Conservation (phyloP, 2,329 filamentous ascomycete genomes). For the Fusarium coffeatum region DNA sequence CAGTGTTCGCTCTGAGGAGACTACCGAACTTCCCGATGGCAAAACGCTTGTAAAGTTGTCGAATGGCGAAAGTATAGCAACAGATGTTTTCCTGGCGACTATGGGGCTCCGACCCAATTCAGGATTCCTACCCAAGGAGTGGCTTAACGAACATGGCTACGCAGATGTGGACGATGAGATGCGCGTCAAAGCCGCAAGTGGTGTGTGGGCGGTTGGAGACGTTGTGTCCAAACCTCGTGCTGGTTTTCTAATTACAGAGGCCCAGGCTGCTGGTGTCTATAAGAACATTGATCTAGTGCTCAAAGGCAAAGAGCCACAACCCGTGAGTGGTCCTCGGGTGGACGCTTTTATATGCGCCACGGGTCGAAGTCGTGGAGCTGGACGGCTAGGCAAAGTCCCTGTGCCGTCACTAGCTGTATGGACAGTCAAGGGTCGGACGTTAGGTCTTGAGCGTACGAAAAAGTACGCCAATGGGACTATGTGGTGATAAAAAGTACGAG, state of each 20-base stretch:
- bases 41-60: constrained; percentile 62
- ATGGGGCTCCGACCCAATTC: constrained; percentile 67
- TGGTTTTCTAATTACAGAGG: constrained; percentile 70
- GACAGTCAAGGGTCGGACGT: constrained; percentile 63
- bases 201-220: constrained; percentile 67
- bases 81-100: constrained; percentile 68
- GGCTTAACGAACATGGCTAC: constrained; percentile 59
- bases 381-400: constrained; percentile 60
- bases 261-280: constrained; percentile 64
- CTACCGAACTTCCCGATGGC: constrained; percentile 53
- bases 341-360: constrained; percentile 62
- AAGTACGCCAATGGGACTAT: constrained; percentile 62
- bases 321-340: constrained; percentile 60
- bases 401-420: constrained; percentile 65
- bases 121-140: constrained; percentile 59
- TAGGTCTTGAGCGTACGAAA: constrained; percentile 58
- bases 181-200: constrained; percentile 57
- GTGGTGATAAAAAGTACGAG: constrained; percentile 47
- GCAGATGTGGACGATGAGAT: constrained; percentile 64
- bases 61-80: constrained; percentile 59
- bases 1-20: constrained; percentile 54
- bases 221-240: constrained; percentile 63
- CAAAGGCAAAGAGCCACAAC: constrained; percentile 56
- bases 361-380: constrained; percentile 63
- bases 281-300: constrained; percentile 65